phyloP scores from a whole-genome alignment of 306 rosid species.

The Notholithocarpus densiflorus region DNA sequence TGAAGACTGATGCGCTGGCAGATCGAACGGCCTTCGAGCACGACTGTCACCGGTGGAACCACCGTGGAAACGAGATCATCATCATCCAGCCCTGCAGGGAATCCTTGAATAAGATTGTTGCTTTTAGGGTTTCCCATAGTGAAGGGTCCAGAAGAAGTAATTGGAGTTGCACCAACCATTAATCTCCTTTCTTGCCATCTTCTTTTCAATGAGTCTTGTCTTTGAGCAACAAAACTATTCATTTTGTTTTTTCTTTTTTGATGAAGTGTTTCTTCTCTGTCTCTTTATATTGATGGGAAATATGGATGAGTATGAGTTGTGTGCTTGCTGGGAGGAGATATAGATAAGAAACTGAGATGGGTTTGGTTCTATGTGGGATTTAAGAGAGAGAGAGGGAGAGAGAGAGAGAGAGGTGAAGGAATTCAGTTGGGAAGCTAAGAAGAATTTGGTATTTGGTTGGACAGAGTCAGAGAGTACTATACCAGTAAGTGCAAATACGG shows the following conservation, averaged over 20 bases:
- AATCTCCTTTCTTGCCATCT: conserved; percentile 47
- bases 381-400: conserved; percentile 10
- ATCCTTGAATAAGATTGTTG: conserved; percentile 25
- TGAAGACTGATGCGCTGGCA: conserved; percentile 89
- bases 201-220: conserved; percentile 53
- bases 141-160: conserved; percentile 21
- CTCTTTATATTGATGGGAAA: background rate
- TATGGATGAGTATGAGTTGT: background rate
- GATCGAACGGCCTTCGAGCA: conserved; percentile 86
- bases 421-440: background rate
- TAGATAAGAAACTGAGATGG: conserved; percentile 9
- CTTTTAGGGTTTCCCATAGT: conserved; percentile 24
- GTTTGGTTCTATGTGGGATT: background rate
- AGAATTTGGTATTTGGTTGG: conserved; percentile 27
- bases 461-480: conserved; percentile 10
- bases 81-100: conserved; percentile 39
- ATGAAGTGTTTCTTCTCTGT: background rate
- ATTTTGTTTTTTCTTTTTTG: background rate
- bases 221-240: conserved; percentile 52
- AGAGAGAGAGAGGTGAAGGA: background rate
- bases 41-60: conserved; percentile 75
- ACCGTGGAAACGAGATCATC: conserved; percentile 57
- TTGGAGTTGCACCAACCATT: conserved; percentile 31
- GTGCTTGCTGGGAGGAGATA: background rate
- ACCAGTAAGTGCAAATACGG: background rate